Base-by-base conservation (phyloP, 768 basidiomycete species). In the Suillus hirtellus region DNA sequence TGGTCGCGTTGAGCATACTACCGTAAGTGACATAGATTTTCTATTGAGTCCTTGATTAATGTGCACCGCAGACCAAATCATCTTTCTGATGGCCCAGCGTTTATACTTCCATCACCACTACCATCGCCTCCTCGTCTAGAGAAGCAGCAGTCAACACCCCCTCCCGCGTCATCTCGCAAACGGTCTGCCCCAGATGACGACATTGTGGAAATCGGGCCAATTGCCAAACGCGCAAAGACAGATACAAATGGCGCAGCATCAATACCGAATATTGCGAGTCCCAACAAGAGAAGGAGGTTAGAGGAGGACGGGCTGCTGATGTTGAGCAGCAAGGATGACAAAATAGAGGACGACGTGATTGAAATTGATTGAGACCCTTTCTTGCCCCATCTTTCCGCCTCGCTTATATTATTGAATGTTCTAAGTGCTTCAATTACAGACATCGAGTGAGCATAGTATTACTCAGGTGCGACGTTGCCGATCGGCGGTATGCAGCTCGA, bases 261-360 rank as follows among this genome's bases (percentile, higher is more conserved):
- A 6, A 70, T 68, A 24, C 9, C 40, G 8, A 70, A 72, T 12
- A 66, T 72, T 1, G 65, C 72, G 35, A 87, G 86, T 68, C 88
- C 88, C 17, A 88, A 83, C 69, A 90, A 91, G 77, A 85, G 82
- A 68, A 75, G 84, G 62, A 75, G 78, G 65, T 71, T 93, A 62
- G 92, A 93, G 54, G 86, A 89, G 69, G 91, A 93, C 61, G 92
- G 92, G 10, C 69, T 93, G 52, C 72, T 94, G 40, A 65, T 92
- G 68, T 73, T 94, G 72, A 89, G 90, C 38, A 77, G 79, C 12
- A 80, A 78, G 40, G 78, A 84, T 62, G 87, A 87, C 66, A 69
- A 73, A 67, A 71, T 87, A 37, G 86, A 78, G 34, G 70, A 83
- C 27, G 86, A 88, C 65, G 73, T 86, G 12, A 87, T 88, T 60